A percentile compares a stretch with the other conserved stretches of the same genome.
phyloP scores from a whole-genome alignment of 495 filamentous ascomycete genomes.

The Trichoderma parareesei region DNA sequence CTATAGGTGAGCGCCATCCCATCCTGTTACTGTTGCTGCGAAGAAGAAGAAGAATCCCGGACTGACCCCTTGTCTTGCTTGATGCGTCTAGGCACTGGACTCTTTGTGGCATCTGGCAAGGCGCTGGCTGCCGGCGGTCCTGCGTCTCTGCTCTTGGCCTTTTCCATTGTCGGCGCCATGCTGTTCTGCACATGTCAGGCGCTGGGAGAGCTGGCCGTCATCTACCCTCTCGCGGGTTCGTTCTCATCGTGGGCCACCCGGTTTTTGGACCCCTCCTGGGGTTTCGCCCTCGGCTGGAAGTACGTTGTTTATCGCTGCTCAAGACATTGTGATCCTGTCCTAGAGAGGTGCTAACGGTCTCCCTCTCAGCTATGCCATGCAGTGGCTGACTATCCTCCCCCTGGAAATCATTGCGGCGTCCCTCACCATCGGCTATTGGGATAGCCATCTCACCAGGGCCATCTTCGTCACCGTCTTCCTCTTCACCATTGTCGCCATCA shows the following conservation, averaged over 20 bases:
- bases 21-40: background rate
- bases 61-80: background rate
- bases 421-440: constrained; percentile 85
- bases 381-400: constrained; percentile 86
- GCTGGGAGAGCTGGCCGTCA: constrained; percentile 84
- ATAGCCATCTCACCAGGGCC: constrained; percentile 53
- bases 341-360: background rate
- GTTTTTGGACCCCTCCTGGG: constrained; percentile 92
- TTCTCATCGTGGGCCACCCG: constrained; percentile 89
- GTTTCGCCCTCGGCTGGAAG: constrained; percentile 98
- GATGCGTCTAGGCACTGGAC: constrained; percentile 59
- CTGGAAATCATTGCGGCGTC: constrained; percentile 87
- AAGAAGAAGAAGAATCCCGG: background rate
- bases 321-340: background rate
- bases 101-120: constrained; percentile 81
- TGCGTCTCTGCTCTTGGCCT: constrained; percentile 75
- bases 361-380: constrained; percentile 64
- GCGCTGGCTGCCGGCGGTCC: constrained; percentile 76
- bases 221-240: constrained; percentile 86
- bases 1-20: constrained; percentile 57
- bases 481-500: constrained; percentile 64
- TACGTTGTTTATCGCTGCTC: constrained; percentile 27
- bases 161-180: constrained; percentile 77
- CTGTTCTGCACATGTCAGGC: constrained; percentile 88
- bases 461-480: constrained; percentile 86